Evolutionary conservation across 148 eudicot genomes (phyloP).

Genomic region (Dianthus caryophyllus): DNA sequence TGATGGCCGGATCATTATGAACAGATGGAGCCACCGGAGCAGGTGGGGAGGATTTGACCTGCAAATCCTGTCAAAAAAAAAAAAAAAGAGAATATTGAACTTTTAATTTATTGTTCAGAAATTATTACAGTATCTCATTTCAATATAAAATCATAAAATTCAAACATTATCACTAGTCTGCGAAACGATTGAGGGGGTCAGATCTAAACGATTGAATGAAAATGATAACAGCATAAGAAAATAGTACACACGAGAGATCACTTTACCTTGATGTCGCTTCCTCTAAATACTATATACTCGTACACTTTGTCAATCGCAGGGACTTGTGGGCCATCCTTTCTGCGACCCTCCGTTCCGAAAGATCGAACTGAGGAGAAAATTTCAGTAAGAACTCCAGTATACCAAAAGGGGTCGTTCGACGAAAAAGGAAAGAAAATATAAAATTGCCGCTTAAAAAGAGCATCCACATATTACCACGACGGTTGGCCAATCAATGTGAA

Average conservation of each 20-base stretch:
- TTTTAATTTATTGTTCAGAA: not conserved
- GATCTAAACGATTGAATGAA: too few species aligned
- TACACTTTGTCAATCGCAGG: conserved; percentile 49
- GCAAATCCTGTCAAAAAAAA: conserved; percentile 43
- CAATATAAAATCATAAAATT: not conserved
- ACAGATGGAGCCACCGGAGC: conserved; percentile 32
- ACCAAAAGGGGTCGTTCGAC: not conserved
- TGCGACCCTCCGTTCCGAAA: conserved; percentile 65
- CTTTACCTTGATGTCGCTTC: conserved; percentile 64
- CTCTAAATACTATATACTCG: conserved; percentile 58
- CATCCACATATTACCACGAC: too few species aligned
- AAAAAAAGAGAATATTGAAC: not conserved
- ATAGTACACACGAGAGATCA: not conserved
- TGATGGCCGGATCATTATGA: conserved; percentile 61
- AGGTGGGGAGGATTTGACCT: conserved; percentile 54
- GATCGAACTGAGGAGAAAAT: conserved; percentile 43
- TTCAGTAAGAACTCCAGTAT: not conserved
- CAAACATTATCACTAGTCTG: not conserved
- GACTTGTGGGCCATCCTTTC: conserved; percentile 51
- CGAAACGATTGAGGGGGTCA: not conserved
- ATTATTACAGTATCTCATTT: not conserved
- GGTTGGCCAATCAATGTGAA: too few species aligned
- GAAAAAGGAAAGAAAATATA: not conserved
- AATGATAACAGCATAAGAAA: not conserved
- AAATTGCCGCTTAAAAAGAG: too few species aligned